These are phyloP conservation scores for Speleostelium caveatum DNA, from an alignment of 78 protist genomes.

Conservation along the genomic window DNA sequence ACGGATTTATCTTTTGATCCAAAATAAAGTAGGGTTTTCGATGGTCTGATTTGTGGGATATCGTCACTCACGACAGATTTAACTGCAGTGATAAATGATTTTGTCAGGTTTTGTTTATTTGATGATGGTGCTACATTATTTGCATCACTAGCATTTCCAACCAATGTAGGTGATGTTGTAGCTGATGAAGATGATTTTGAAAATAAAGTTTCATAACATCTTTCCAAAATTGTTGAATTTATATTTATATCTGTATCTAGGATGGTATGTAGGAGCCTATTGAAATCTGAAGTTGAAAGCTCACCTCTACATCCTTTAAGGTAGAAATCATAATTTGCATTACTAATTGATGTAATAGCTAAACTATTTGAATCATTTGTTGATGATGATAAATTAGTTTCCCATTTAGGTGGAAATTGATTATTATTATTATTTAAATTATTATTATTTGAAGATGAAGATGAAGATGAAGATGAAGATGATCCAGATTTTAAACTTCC, in stretches of 20 bases:
- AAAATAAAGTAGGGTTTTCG: slow-evolving; percentile 18
- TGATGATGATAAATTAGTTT: slow-evolving; percentile 20
- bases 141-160: too few species aligned
- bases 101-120: background rate
- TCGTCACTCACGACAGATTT: slow-evolving; percentile 24
- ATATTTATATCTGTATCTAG: background rate
- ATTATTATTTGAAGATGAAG: background rate
- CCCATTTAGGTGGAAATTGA: slow-evolving; percentile 22
- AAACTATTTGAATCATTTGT: background rate
- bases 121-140: background rate
- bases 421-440: background rate
- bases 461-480: background rate
- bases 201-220: background rate
- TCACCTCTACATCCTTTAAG: slow-evolving; percentile 12
- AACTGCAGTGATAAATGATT: slow-evolving; percentile 25
- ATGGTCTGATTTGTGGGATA: background rate
- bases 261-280: background rate
- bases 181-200: background rate
- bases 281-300: background rate
- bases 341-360: too few species aligned
- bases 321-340: slow-evolving; percentile 6
- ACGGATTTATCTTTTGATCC: background rate
- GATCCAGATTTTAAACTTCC: too few species aligned
- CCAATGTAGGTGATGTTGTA: background rate
- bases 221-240: slow-evolving; percentile 8